Evolutionary conservation across 768 basidiomycete genomes (phyloP), one percentile per base, ranked within the genome.

Genomic region (Amanita brunnescens): DNA sequence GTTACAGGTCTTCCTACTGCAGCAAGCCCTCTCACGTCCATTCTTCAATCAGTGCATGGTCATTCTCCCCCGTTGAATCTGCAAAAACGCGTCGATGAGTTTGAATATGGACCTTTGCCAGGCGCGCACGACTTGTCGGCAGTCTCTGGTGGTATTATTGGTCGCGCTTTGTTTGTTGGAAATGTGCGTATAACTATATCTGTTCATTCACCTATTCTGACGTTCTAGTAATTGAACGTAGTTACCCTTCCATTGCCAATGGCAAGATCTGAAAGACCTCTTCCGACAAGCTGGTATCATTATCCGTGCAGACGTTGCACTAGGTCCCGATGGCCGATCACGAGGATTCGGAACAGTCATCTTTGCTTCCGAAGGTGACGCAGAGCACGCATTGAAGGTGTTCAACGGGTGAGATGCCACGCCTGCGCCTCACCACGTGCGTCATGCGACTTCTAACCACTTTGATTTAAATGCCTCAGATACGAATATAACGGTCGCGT

Each of bases 181-280:
- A 95, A 95, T 66, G 90, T 92, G 62, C 64, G 86, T 78, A 42
- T 47, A 52, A 51, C 20, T 10, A 20, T 52, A 24, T 41, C 34
- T 51, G 24, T 48, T 49, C 47, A 14, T 61, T 51, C 59, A 26
- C 5, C 5, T 14, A 38, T 32, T 10, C 38, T 34, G 37, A 41
- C 30, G 8, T n/a, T 30, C 30, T 40, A 52, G 26, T 52, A 30
- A 3, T 29, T 3, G n/a, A 6, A 54, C 49, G 5, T 56, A 92
- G 90, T 78, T 94, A 13, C 91, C 91, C 0, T 93, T 92, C 67
- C 91, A 93, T 59, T 87, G 85, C 58, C 91, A 93, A 69, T 99
- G 95, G 95, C 95, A 97, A 67, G 95, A 98, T 62, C 76, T 99
- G 39, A 97, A 98, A 67, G 94, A 97, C 67, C 76, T 97, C 4